phyloP scores from a whole-genome alignment of 371 early-diverging fungal genomes.

The Smittium culicis region DNA sequence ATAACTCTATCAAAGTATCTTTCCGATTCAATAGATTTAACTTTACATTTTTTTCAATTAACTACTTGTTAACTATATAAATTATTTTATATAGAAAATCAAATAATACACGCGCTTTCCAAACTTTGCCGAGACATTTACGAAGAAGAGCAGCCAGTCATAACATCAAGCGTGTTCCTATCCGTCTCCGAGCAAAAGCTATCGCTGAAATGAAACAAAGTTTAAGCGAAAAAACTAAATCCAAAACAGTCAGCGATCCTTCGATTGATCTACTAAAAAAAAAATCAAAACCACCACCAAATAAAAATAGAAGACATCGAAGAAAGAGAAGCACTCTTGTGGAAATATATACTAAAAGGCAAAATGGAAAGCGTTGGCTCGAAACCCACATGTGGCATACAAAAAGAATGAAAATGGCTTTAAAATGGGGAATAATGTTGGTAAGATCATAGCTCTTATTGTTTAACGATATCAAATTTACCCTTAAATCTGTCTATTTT shows the following conservation, averaged over 20 bases:
- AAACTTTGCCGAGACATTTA: conserved; percentile 74
- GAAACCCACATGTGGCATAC: conserved; percentile 98
- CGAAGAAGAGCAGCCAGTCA: conserved; percentile 83
- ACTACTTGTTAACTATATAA: not conserved
- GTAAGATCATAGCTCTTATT: conserved; percentile 3
- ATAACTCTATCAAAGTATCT: conserved; percentile 22
- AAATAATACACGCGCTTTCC: conserved; percentile 59
- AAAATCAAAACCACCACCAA: conserved; percentile 8
- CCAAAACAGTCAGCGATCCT: conserved; percentile 1
- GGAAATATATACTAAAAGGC: conserved; percentile 31
- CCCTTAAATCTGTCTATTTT: no score
- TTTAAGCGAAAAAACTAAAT: not conserved
- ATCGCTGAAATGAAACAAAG: conserved; percentile 42
- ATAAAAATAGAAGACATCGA: conserved; percentile 30
- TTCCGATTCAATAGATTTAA: no score
- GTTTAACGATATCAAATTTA: not conserved
- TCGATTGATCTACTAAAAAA: conserved; percentile 17
- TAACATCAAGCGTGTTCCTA: conserved; percentile 73
- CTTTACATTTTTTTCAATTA: not conserved
- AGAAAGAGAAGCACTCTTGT: conserved; percentile 24
- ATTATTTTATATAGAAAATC: conserved; percentile 35
- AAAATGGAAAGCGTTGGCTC: conserved; percentile 54
- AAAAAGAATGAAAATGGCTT: conserved; percentile 85
- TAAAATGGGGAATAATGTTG: conserved; percentile 58
- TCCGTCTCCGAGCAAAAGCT: conserved; percentile 56